Percentiles rank a stretch among this genome's conserved stretches.
Conservation (phyloP, 768 basidiomycete species). For the Favolaschia claudopus region DNA sequence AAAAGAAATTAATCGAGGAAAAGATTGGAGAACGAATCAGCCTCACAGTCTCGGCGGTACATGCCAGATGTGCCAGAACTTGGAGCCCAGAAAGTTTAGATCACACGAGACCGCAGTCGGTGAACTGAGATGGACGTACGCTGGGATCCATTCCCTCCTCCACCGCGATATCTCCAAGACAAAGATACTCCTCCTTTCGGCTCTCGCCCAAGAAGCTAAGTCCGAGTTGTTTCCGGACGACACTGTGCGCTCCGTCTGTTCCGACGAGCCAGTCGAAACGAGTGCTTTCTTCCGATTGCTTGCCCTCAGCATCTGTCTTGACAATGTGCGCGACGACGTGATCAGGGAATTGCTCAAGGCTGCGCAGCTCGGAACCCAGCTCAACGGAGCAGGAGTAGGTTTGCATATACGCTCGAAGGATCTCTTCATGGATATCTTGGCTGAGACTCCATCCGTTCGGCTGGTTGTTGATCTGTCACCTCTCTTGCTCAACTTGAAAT, state of each 20-base stretch:
- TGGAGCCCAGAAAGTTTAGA: too few species aligned
- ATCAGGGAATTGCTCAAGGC: conserved; percentile 41
- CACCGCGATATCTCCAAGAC: conserved; percentile 47
- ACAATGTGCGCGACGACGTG: conserved; percentile 37
- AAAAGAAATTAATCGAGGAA: not conserved
- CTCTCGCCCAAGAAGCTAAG: conserved; percentile 52
- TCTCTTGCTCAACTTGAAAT: too few species aligned
- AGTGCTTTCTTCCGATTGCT: conserved; percentile 35
- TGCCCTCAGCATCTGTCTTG: conserved; percentile 25
- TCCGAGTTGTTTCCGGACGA: conserved; percentile 48
- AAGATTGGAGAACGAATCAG: not conserved
- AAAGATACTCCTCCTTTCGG: conserved; percentile 28
- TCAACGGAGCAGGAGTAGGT: conserved; percentile 41
- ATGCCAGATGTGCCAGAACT: conserved; percentile 35
- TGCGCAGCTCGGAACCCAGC: conserved; percentile 40
- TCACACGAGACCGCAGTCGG: too few species aligned
- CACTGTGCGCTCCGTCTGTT: conserved; percentile 49
- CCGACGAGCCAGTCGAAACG: conserved; percentile 46
- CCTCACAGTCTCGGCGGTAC: conserved; percentile 19
- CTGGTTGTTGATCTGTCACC: conserved; percentile 19
- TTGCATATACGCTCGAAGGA: conserved; percentile 40
- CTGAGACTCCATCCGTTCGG: conserved; percentile 26
- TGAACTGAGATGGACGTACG: too few species aligned
- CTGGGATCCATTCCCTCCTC: conserved; percentile 40
- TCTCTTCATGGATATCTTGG: conserved; percentile 37